phyloP scores from a whole-genome alignment of 495 filamentous ascomycete species.

The Cercophora sp. region DNA sequence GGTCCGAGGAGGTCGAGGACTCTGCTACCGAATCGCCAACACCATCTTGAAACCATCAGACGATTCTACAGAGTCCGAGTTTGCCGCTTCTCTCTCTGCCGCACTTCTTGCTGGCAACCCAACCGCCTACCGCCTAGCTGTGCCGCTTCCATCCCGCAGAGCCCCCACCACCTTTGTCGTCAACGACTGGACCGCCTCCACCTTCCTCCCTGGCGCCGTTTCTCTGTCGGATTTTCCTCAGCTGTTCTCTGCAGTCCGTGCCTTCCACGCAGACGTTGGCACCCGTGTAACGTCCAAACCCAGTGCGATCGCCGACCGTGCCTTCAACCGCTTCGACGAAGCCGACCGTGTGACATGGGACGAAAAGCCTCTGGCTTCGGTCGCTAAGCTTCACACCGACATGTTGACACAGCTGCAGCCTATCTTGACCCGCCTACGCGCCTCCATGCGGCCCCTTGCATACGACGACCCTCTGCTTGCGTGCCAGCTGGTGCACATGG shows the following conservation, averaged over 20 bases:
- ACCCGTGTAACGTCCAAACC: neutral
- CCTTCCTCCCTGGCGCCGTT: constrained; percentile 12
- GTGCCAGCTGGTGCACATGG: constrained; percentile 2
- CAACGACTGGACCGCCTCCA: constrained; percentile 52
- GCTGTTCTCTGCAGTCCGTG: neutral
- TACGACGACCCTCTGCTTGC: neutral
- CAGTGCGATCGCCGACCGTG: neutral
- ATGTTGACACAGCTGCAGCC: neutral
- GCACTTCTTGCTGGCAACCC: neutral
- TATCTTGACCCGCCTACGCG: neutral
- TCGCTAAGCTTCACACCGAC: neutral
- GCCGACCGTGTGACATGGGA: neutral
- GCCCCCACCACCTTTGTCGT: constrained; percentile 40
- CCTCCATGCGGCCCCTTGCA: neutral
- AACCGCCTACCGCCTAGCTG: constrained; percentile 49
- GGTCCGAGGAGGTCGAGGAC: neutral
- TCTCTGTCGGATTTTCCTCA: neutral
- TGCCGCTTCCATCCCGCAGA: constrained; percentile 16
- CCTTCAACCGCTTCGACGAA: neutral
- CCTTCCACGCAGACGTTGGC: neutral
- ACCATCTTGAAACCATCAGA: constrained; percentile 4
- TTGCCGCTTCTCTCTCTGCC: neutral
- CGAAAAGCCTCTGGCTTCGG: neutral
- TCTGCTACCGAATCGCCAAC: constrained; percentile 1
- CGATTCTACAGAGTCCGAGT: neutral